Conservation (phyloP, 176 grass and related monocot genomes). For the Musa schizocarpa region DNA sequence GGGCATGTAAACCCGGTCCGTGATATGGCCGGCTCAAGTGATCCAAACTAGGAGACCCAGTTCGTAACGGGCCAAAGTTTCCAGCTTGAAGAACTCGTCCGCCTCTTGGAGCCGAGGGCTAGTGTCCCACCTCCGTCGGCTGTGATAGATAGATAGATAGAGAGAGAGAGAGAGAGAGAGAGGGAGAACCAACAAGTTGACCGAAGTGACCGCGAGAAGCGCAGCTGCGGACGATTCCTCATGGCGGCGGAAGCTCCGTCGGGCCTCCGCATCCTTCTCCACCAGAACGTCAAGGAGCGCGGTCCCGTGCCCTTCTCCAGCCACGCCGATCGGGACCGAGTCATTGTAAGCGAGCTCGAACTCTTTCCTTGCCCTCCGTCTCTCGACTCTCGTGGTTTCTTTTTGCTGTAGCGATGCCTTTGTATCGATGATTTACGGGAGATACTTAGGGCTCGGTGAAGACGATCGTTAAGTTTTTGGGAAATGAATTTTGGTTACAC, state of each 20-base stretch:
- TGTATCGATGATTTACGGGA: neutral
- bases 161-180: neutral
- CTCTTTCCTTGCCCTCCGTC: neutral
- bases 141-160: too few relatives aligned
- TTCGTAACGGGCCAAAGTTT: too few relatives aligned
- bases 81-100: too few relatives aligned
- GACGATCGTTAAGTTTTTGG: neutral
- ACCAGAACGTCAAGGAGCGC: constrained; percentile 40
- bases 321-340: constrained; percentile 75
- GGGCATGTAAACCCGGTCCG: too few relatives aligned
- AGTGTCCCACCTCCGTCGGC: too few relatives aligned
- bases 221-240: neutral
- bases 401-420: neutral
- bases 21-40: too few relatives aligned
- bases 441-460: neutral
- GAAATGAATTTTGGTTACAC: neutral
- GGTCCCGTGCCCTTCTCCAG: constrained; percentile 28
- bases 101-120: too few relatives aligned
- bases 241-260: constrained; percentile 40
- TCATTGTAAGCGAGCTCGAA: constrained; percentile 48
- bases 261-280: constrained; percentile 68
- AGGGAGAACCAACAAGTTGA: too few relatives aligned
- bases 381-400: neutral
- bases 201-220: too few relatives aligned
- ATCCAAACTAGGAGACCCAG: too few relatives aligned